phyloP scores from a whole-genome alignment of 2,329 filamentous ascomycete species.

The Tolypocladium ovalisporum region DNA sequence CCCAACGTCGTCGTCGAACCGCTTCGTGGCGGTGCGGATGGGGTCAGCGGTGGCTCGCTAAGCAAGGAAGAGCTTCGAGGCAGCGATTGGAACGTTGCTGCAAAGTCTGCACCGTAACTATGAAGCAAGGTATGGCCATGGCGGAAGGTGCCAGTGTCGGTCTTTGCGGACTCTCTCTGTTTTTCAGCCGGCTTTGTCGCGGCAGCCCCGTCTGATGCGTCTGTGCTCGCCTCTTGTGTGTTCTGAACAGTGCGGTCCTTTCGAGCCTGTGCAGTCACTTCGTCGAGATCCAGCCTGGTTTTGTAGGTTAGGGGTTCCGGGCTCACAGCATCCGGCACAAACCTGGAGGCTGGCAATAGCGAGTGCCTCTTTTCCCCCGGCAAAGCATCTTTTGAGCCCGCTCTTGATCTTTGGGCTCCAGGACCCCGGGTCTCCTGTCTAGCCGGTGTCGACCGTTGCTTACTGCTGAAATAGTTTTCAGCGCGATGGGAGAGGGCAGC shows the following conservation, averaged over 20 bases:
- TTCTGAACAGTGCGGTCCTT: not conserved
- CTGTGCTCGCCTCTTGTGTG: slow-evolving; percentile 4
- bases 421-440: slow-evolving; percentile 16
- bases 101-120: slow-evolving; percentile 75
- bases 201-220: slow-evolving; percentile 5
- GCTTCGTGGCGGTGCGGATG: slow-evolving; percentile 26
- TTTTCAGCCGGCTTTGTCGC: slow-evolving; percentile 8
- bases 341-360: slow-evolving; percentile 12
- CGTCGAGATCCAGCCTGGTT: not conserved
- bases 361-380: slow-evolving; percentile 27
- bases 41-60: slow-evolving; percentile 21
- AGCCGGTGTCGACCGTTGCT: slow-evolving; percentile 18
- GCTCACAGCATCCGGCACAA: slow-evolving; percentile 7
- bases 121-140: slow-evolving; percentile 61
- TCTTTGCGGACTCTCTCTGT: slow-evolving; percentile 12
- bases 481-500: slow-evolving; percentile 29
- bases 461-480: slow-evolving; percentile 44
- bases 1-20: slow-evolving; percentile 31
- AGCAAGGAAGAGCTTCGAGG: slow-evolving; percentile 41
- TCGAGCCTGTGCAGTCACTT: not conserved
- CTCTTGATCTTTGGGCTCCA: slow-evolving; percentile 19
- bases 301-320: too few relatives aligned
- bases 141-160: slow-evolving; percentile 10
- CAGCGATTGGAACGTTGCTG: slow-evolving; percentile 68
- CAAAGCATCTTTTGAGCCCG: slow-evolving; percentile 28